phyloP scores from a whole-genome alignment of 2,329 filamentous ascomycete species.

The Cytospora schulzeri region DNA sequence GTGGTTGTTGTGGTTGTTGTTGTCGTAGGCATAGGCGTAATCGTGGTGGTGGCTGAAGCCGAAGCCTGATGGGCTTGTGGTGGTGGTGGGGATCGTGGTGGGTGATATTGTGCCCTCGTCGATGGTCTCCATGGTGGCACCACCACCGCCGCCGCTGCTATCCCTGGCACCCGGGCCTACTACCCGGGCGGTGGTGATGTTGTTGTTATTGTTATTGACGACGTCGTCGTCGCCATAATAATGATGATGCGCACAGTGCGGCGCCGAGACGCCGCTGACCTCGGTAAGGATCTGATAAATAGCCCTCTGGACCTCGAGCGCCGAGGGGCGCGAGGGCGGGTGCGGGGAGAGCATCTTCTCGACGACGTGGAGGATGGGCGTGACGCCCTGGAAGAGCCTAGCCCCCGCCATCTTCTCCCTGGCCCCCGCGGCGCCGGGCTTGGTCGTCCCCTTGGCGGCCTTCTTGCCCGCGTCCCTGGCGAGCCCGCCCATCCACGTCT shows the following conservation, averaged over 20 bases:
- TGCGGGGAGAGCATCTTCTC: conserved; percentile 56
- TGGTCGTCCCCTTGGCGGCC: conserved; percentile 42
- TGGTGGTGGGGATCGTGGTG: not conserved
- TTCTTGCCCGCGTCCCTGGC: conserved; percentile 58
- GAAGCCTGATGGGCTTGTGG: conserved; percentile 2
- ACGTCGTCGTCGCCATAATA: too few species aligned
- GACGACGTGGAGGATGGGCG: conserved; percentile 55
- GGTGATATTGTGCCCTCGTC: conserved; percentile 3
- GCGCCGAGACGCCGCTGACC: conserved; percentile 49
- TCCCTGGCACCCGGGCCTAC: conserved; percentile 31
- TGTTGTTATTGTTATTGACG: too few species aligned
- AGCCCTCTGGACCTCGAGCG: conserved; percentile 53
- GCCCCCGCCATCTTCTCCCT: not conserved
- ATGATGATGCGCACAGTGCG: conserved; percentile 55
- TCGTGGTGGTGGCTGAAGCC: not conserved
- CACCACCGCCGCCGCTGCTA: not conserved
- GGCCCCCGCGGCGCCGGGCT: conserved; percentile 27
- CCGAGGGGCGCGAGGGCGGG: conserved; percentile 55
- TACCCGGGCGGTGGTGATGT: conserved; percentile 8
- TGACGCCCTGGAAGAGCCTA: conserved; percentile 51
- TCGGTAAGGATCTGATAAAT: conserved; percentile 56
- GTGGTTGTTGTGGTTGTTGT: not conserved
- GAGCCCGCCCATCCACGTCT: conserved; percentile 66
- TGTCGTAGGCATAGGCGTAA: too few species aligned
- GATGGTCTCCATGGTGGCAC: conserved; percentile 13